Evolutionary conservation across 192 early-diverging fungal species (phyloP), one percentile per base, ranked within the genome.

Genomic region (Backusella psychrophila): DNA sequence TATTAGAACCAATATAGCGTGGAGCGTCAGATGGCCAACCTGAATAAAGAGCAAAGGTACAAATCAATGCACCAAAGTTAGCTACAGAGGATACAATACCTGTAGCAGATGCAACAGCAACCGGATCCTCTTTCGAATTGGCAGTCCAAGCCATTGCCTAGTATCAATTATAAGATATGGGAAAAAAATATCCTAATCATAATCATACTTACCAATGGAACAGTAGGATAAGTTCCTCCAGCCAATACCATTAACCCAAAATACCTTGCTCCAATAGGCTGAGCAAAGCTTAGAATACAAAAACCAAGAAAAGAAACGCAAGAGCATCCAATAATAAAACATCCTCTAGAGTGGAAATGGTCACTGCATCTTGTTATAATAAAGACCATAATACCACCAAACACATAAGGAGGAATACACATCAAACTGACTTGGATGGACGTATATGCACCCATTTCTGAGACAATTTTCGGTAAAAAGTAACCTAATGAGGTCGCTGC

Each of bases 121-220:
- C 72, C 2, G 76, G 71, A 26, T 69, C 80, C 66, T 81, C 72
- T 44, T 81, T 81, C 14, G 75, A 81, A 52, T 81, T 81, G 17
- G 80, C 80, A 23, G 80, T 81, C 80, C 80, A 81, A 23, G 80
- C 75, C 80, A 81, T 81, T 23, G 72, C 77, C 80, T 81, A 66
- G 11, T 21, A 38, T 21, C 38, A 21, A 23, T 69, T 21, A 39
- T 34, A 11, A 36, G 15, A 38, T 2, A 36, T 39, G 9, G 21
- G 12, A 12, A 29, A 21, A 21, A 29, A 63, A 63, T 3, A 4
- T 26, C 12, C 1, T 19, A 21, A 21, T 44, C 63, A 21, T 70
- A 12, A 29, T 33, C 31, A 14, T 1, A 11, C 56, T 81, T 77
- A 81, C 80, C 72, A 81, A 71, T 4, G 80, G 80, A 4, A 81